Conservation (phyloP, 1,139 yeast species). For the Candida albicans region DNA sequence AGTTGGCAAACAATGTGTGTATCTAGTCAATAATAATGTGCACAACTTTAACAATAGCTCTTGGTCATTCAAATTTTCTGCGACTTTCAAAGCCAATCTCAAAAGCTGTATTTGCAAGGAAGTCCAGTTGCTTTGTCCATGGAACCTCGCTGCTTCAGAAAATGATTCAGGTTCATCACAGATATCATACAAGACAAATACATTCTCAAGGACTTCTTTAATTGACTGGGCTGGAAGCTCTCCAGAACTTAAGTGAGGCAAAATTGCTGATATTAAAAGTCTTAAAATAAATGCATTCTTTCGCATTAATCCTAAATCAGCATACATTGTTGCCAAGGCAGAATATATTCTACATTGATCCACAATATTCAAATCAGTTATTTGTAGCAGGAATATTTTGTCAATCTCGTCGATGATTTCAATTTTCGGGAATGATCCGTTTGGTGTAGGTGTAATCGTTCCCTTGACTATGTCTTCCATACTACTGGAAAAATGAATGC, state of each 20-base stretch:
- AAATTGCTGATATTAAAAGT: slow-evolving; percentile 52
- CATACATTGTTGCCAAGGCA: slow-evolving; percentile 65
- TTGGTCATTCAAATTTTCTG: slow-evolving; percentile 52
- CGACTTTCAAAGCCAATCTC: slow-evolving; percentile 52
- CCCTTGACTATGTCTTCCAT: slow-evolving; percentile 27
- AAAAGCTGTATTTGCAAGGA: slow-evolving; percentile 58
- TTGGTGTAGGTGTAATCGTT: slow-evolving; percentile 25
- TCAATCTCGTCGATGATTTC: slow-evolving; percentile 56
- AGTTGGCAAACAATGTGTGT: slow-evolving; percentile 44
- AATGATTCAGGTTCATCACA: slow-evolving; percentile 28
- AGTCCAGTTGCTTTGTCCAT: slow-evolving; percentile 46
- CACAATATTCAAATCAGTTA: slow-evolving; percentile 44
- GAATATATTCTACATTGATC: slow-evolving; percentile 65
- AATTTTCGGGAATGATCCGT: slow-evolving; percentile 23
- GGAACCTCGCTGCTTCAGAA: slow-evolving; percentile 22
- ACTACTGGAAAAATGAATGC: slow-evolving; percentile 42
- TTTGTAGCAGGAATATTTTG: slow-evolving; percentile 39
- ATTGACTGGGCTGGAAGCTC: slow-evolving; percentile 13
- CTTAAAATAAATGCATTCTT: slow-evolving; percentile 72
- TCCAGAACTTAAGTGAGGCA: slow-evolving; percentile 37
- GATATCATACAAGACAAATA: slow-evolving; percentile 46
- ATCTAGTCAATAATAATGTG: slow-evolving; percentile 54
- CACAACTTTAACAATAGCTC: slow-evolving; percentile 49
- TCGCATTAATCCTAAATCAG: slow-evolving; percentile 59
- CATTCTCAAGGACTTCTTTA: slow-evolving; percentile 35